These are phyloP conservation scores for Sarocladium brachiariae DNA, from an alignment of 2,329 filamentous ascomycete genomes.

Conservation along the genomic window DNA sequence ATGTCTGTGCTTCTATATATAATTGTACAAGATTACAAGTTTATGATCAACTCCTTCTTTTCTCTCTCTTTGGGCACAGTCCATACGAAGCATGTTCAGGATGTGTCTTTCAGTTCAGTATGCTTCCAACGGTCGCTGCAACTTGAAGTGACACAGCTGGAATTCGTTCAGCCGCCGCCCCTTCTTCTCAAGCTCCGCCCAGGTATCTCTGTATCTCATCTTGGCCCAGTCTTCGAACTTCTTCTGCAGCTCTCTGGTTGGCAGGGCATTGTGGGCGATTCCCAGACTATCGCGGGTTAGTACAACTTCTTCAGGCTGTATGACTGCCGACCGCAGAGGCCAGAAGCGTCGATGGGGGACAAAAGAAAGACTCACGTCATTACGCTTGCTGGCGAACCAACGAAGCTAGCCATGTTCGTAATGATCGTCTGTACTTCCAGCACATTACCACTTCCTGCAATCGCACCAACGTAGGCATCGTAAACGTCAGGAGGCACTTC, in stretches of 20 bases:
- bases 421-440: slow-evolving; percentile 62
- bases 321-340: no score
- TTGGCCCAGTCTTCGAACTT: slow-evolving; percentile 70
- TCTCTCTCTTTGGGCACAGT: no score
- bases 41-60: slow-evolving; percentile 17
- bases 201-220: slow-evolving; percentile 58
- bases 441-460: slow-evolving; percentile 66
- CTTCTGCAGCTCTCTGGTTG: slow-evolving; percentile 56
- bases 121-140: slow-evolving; percentile 40
- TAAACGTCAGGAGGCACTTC: slow-evolving; percentile 69
- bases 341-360: not conserved
- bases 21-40: slow-evolving; percentile 19
- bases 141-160: slow-evolving; percentile 42
- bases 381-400: slow-evolving; percentile 60
- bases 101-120: slow-evolving; percentile 22
- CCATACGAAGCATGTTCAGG: slow-evolving; percentile 23
- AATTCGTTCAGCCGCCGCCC: slow-evolving; percentile 38
- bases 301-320: no score
- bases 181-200: slow-evolving; percentile 56
- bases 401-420: slow-evolving; percentile 57
- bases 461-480: slow-evolving; percentile 66
- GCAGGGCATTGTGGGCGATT: slow-evolving; percentile 68
- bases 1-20: slow-evolving; percentile 17
- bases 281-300: slow-evolving; percentile 56
- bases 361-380: slow-evolving; percentile 56